Base-by-base conservation (phyloP, 768 basidiomycete genomes). In the Pulveroboletus sp. region DNA sequence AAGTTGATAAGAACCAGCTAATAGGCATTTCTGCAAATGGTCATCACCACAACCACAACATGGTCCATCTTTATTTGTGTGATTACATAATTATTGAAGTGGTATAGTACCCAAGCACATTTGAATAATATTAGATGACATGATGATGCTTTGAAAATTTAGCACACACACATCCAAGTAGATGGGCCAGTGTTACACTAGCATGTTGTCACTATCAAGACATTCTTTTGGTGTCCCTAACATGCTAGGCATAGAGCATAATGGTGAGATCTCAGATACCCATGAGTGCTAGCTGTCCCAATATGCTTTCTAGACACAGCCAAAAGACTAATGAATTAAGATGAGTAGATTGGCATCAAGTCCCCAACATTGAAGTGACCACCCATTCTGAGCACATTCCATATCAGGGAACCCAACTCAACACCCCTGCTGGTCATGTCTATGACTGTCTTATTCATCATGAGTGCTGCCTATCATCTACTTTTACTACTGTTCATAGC, bases 371-470 rank as follows among this genome's bases (percentile, higher is more conserved):
- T 69, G 12, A 83, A 84, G 34, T 71, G 79, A 31, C 77, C 87
- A 2, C 82, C 87, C 39, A 90, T 92, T 55, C 90, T 90, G 5
- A 86, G 80, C 40, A 85, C 88, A 58, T 73, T 86, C 60, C 78
- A 80, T 48, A 61, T 78, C 16, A 72, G 71, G n/a, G 88, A 89
- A 64, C 69, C 70, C 24, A 81, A 87, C 55, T 68, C 82, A 21
- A 97, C 92, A 1, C 94, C 94, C 2, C 64, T 98, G 23, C 95
- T 94, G 4, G 72, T 74, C 19, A 68, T 98, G 37, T 87, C 94
- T 0, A 95, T 97, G 87, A 75, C 86, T 56, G 95, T 97, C 3
- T 71, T 98, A 38, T 94, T 90, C 32, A 94, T 97, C 49, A 90
- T 94, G 66, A 66, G 80, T 72, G 49, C 13, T 69, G 55, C 32